Percentiles rank a stretch among this genome's conserved stretches.
Conservation (phyloP, 2,329 filamentous ascomycete genomes). For the Bertia moriformis region DNA sequence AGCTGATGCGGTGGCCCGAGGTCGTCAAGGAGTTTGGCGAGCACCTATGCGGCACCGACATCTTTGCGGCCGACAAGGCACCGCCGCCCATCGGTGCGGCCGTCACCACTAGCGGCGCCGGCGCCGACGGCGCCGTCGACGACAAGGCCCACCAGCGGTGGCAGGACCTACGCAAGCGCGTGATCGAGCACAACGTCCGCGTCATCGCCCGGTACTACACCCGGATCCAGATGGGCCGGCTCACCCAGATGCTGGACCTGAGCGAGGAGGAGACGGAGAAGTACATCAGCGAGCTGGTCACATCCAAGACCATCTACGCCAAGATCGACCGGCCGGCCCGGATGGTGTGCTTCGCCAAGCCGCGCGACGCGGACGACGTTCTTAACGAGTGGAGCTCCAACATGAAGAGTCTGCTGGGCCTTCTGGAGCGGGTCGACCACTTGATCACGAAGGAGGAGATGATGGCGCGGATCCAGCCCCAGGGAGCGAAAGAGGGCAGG, state of each 20-base stretch:
- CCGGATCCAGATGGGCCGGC: conserved; percentile 78
- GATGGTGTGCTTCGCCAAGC: conserved; percentile 87
- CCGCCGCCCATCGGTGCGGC: too few species aligned
- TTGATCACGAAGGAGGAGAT: conserved; percentile 99
- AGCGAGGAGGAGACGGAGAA: conserved; percentile 94
- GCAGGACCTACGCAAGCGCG: conserved; percentile 90
- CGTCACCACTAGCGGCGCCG: too few species aligned
- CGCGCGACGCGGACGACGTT: conserved; percentile 85
- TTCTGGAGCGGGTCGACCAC: conserved; percentile 86
- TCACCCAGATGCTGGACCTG: conserved; percentile 82
- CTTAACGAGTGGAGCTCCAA: conserved; percentile 97
- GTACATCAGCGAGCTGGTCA: conserved; percentile 94
- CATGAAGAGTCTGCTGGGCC: conserved; percentile 80
- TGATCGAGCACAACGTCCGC: conserved; percentile 97
- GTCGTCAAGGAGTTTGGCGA: conserved; percentile 78
- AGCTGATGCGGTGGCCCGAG: conserved; percentile 96
- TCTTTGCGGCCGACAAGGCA: conserved; percentile 67
- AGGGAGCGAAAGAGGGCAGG: conserved; percentile 15
- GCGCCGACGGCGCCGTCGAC: conserved; percentile 48
- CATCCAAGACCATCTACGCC: conserved; percentile 92
- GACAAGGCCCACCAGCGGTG: conserved; percentile 74
- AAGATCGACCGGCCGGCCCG: conserved; percentile 91
- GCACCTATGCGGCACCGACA: conserved; percentile 75
- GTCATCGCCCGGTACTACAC: conserved; percentile 99
- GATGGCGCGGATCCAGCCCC: conserved; percentile 91